Conservation (phyloP, 345 rosid species). For the Physaria fendleri region DNA sequence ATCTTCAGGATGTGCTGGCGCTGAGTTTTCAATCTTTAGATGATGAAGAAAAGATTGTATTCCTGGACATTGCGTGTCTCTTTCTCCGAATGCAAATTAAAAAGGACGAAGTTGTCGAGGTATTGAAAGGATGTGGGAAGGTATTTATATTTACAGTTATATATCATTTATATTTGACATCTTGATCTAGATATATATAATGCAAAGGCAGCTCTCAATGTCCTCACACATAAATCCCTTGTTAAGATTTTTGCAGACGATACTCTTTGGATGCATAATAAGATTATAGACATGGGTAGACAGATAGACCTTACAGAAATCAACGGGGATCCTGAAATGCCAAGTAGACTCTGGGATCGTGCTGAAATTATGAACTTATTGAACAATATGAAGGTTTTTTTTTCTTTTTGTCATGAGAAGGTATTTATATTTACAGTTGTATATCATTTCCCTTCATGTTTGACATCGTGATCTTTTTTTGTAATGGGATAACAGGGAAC, state of each 20-base stretch:
- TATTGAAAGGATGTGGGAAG: conserved; percentile 61
- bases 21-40: conserved; percentile 56
- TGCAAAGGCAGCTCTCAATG: conserved; percentile 40
- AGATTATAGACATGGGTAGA: conserved; percentile 70
- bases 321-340: conserved; percentile 28
- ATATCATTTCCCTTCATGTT: background rate
- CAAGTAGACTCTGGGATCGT: conserved; percentile 62
- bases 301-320: conserved; percentile 33
- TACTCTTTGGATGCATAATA: conserved; percentile 71
- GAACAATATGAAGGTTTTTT: conserved; percentile 36
- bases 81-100: conserved; percentile 37
- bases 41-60: conserved; percentile 36
- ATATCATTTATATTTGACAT: background rate
- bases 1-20: conserved; percentile 40
- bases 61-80: conserved; percentile 70
- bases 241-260: conserved; percentile 30
- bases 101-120: conserved; percentile 41
- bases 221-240: conserved; percentile 48
- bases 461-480: background rate
- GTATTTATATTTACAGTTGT: conserved; percentile 21
- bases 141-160: conserved; percentile 21
- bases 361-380: conserved; percentile 42
- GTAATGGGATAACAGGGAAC: conserved; percentile 39
- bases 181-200: conserved; percentile 22
- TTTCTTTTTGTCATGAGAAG: too few species aligned